Evolutionary conservation across 1,284 basidiomycete genomes (phyloP), one percentile per base, ranked within the genome.

Genomic region (Sporisorium reilianum): DNA sequence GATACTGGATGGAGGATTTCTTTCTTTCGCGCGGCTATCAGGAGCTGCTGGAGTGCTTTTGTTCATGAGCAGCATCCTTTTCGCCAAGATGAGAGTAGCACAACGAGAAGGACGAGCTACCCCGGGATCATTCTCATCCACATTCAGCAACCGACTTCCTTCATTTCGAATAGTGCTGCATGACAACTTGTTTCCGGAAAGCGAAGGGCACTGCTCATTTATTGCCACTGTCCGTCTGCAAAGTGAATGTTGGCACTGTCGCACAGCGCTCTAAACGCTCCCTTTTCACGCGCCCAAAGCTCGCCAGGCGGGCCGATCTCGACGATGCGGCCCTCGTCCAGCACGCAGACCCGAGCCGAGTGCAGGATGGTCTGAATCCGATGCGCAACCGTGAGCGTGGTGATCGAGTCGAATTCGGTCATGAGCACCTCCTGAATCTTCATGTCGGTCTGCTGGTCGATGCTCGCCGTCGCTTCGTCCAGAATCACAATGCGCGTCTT

Each of bases 281-380:
- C 50, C 22, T 61, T 40, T 34, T 52, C 44, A 1, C n/a, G 28
- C 6, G 42, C 7, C 9, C n/a, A 92, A 5, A 93, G 86, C 26
- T 86, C 87, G 25, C 87, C 79, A 0, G 91, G 91, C 0, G 89
- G 88, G 78, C 90, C 91, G 77, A 90, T 90, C 86, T 92, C 91
- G 34, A 88, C 89, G 55, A 93, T 88, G 18, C 84, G 85, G 0
- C 93, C 93, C 28, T 89, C 88, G 69, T 92, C 90, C 77, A 95
- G 89, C 45, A 93, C 91, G 9, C 92, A 87, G 57, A 94, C 91
- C 14, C 90, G 86, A 85, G 94, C 92, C 25, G 64, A 60, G 32
- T 67, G 52, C 32, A 70, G 16, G 41, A 70, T 53, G 8, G 71
- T 75, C 52, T 53, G 54, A 8, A 75, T 49, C 5, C 71, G 54